Evolutionary conservation across 2,329 filamentous ascomycete genomes (phyloP), one percentile per base, ranked within the genome.

Genomic region (Xylaria arbuscula): DNA sequence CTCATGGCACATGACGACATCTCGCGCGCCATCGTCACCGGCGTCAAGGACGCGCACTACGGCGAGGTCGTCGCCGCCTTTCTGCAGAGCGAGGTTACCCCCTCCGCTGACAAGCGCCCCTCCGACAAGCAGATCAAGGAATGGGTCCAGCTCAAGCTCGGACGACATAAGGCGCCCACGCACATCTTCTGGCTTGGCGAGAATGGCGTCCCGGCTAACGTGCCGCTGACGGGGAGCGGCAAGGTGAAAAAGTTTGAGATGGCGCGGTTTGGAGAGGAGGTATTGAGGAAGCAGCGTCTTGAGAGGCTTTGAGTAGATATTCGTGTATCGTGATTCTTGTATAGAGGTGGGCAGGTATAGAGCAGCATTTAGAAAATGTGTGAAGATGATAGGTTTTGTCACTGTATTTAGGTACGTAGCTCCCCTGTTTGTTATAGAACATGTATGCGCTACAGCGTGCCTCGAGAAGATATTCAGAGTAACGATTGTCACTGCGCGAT

Each of bases 131-230:
- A 90, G 69, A 77, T 92, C n/a, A 82, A 85, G 17, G 83, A 86
- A 51, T 92, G 89, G 89, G 88, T 89, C 1, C 83, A 87, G 59
- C 81, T 86, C 72, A 85, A 83, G 42, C 83, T 92, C 7, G 90
- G 89, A 1, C 82, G 85, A 45, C 90, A 92, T 76, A 92, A 92
- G 80, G 89, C 90, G 3, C 92, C 92, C 0, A 83, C 87, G 9
- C 87, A 93, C 77, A 78, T 94, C n/a, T 94, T 94, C 76, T 93
- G 92, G 86, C 84, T 94, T 32, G 92, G 92, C 0, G 82, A 87
- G 71, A 85, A 85, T 54, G 86, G 85, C 11, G 83, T 90, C 28
- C 85, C 88, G 1, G 73, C 73, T 1, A 80, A 82, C 1, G 83
- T 91, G 38, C 90, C 90, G 10, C 81, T 92, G 75, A 92, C 90